Evolutionary conservation across 805 yeast genomes (phyloP), one percentile per base, ranked within the genome.

Genomic region (Osmozyma mogii): DNA sequence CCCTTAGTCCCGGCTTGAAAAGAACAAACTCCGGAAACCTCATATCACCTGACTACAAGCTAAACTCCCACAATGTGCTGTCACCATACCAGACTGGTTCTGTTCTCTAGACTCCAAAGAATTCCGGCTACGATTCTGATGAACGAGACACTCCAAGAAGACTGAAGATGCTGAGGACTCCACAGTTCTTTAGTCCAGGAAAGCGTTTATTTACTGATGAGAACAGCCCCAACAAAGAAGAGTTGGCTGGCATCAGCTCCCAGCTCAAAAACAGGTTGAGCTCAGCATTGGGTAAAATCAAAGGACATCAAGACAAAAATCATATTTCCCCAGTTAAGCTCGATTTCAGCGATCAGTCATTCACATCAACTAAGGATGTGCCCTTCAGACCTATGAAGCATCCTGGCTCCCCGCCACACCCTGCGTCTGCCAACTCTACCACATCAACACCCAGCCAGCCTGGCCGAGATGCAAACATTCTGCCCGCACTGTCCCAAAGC

Each of bases 121-220:
- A 50, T 28, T 26, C 50, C 5, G 57, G 50, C 15, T 44, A 45
- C 31, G 63, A 56, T 32, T 46, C 52, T 11, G 62, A 57, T 26
- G 56, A 49, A 7, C 47, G 45, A 17, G 39, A 31, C 12, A 31
- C 45, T 3, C 44, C 49, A 2, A 42, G 41, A 12, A 29, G 39
- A 15, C 27, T 37, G 17, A 59, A 60, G 35, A 40, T 58, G 18
- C 54, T 53, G 37, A 56, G 55, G 28, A 58, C 66, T 11, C 65
- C 68, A 4, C 61, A 54, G 40, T 63, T 43, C 36, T 60, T 62
- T 37, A 53, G 61, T 18, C 56, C 64, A 2, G 68, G 65, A 4
- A 54, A 49, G 30, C 53, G 54, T 29, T 46, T 61, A 14, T 61
- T 60, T 29, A 45, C 44, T 17, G 61, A 54, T 12, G 62, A 56